Base-by-base conservation (phyloP, 352 stramenopile genomes). In the Phytopythium chamaehyphon region DNA sequence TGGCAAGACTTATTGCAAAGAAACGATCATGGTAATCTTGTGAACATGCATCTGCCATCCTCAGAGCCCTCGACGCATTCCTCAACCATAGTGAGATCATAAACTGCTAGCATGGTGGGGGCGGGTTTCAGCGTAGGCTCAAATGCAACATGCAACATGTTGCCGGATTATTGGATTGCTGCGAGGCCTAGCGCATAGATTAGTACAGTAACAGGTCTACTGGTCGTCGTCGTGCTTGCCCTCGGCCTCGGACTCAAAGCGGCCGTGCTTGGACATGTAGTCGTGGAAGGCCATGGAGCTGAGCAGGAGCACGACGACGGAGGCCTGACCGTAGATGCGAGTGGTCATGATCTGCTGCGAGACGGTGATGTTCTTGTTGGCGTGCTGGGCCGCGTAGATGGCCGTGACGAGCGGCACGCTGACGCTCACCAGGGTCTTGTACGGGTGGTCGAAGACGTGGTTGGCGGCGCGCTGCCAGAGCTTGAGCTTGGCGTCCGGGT, bases 291-390 rank as follows among this genome's bases (percentile, higher is more conserved):
- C 73, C 78, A 89, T 89, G 33, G 78, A 79, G 51, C 65, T 59
- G 19, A 87, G 56, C 46, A 89, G 62, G 40, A 89, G 51, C 42
- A 69, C 62, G 6, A 86, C 71, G 14, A 84, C 64, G 0, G 75
- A 64, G 24, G 61, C 61, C 43, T 89, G 78, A 14, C 74, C 78
- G 67, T 89, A 89, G 40, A 89, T 75, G 22, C 78, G 73, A 45
- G 78, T 80, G 57, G 85, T 74, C 78, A 89, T 89, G 59, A 89
- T 71, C 72, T 87, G 70, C 67, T 89, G 75, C 47, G 78, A 87
- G 12, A 51, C 47, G 53, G 69, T 57, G 53, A 89, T 79, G 42
- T 64, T 65, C 55, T 51, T 71, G 64, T 89, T 87, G 36, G 66
- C 66, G 52, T 47, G 58, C 56, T 89, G 77, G 49, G 58, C 64